A percentile compares a stretch with the other conserved stretches of the same genome.
Evolutionary conservation across 352 stramenopile species (phyloP).

Genomic region (Phytophthora vignae): DNA sequence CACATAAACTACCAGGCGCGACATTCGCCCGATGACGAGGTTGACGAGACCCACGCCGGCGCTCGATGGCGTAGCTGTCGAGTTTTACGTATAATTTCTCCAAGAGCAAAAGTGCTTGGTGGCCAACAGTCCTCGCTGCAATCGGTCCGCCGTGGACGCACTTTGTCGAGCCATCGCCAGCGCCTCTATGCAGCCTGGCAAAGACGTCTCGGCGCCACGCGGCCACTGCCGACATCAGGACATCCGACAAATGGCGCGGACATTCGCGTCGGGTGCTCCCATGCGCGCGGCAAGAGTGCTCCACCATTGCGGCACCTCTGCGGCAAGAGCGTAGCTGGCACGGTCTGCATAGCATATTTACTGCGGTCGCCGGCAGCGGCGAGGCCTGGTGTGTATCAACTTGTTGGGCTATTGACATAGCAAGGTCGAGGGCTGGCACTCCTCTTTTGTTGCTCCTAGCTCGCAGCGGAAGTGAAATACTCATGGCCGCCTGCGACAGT

Average conservation of each 20-base stretch:
- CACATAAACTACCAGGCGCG: slow-evolving; percentile 23
- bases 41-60: slow-evolving; percentile 8
- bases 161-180: slow-evolving; percentile 18
- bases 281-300: too few species aligned
- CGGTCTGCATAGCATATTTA: background rate
- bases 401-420: background rate
- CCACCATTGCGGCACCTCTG: too few species aligned
- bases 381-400: background rate
- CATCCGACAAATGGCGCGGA: background rate
- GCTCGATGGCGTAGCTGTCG: background rate
- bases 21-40: slow-evolving; percentile 18
- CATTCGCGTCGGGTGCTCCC: too few species aligned
- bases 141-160: slow-evolving; percentile 32
- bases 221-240: background rate
- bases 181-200: slow-evolving; percentile 33
- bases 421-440: background rate
- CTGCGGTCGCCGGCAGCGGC: background rate
- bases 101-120: slow-evolving; percentile 18
- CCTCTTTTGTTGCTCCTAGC: background rate
- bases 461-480: too few species aligned
- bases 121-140: slow-evolving; percentile 22
- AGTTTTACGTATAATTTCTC: background rate
- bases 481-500: too few species aligned
- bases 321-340: background rate
- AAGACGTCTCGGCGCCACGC: slow-evolving; percentile 16